Percentiles rank a stretch among this genome's conserved stretches.
phyloP scores from a whole-genome alignment of 1,284 basidiomycete species.

The Xerocomus cyaneibrunnescens region DNA sequence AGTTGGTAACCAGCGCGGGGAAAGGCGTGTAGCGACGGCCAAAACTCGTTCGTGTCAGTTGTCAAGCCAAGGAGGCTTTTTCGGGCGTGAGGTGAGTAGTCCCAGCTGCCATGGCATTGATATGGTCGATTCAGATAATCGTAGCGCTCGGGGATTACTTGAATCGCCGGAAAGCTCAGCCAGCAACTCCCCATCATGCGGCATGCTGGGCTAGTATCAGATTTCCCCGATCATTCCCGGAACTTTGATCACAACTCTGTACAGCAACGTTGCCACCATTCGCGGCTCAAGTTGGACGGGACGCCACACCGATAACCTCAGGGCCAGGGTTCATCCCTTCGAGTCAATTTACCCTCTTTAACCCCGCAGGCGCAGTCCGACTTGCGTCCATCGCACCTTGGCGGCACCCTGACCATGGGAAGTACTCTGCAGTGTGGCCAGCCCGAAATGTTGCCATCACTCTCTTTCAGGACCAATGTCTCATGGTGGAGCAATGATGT shows the following conservation, averaged over 20 bases:
- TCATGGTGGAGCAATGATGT: constrained; percentile 6
- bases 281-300: background rate
- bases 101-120: background rate
- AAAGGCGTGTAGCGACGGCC: background rate
- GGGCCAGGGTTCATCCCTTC: background rate
- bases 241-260: constrained; percentile 1
- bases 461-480: constrained; percentile 5
- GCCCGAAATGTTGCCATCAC: constrained; percentile 1
- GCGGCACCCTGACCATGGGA: constrained; percentile 22
- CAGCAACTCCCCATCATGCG: constrained; percentile 1
- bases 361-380: constrained; percentile 7
- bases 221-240: constrained; percentile 8
- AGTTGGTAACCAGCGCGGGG: background rate
- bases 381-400: constrained; percentile 1
- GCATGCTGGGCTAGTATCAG: constrained; percentile 5
- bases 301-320: background rate
- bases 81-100: background rate
- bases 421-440: background rate
- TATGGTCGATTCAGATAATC: background rate
- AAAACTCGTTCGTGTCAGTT: background rate
- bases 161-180: background rate
- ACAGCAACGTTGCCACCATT: background rate
- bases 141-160: constrained; percentile 1
- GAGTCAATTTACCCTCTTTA: constrained; percentile 2
- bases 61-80: background rate